A percentile compares a stretch with the other conserved stretches of the same genome.
Conservation (phyloP, 331 rosid species). For the Acacia pycnantha region DNA sequence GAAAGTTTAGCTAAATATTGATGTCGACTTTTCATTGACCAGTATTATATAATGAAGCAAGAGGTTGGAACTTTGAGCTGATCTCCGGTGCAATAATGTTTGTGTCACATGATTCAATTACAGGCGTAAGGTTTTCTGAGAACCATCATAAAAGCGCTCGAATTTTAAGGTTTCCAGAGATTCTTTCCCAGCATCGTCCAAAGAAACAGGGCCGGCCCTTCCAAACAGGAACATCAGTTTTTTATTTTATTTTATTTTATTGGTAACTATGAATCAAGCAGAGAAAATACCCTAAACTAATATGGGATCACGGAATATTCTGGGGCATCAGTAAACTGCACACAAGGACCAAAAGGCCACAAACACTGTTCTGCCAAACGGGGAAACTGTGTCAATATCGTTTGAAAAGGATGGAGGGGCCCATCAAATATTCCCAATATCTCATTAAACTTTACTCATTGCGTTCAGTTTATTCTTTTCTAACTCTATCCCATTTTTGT, state of each 20-base stretch:
- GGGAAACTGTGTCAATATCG: background rate
- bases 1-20: background rate
- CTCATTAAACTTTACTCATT: background rate
- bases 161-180: background rate
- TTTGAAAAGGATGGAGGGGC: background rate
- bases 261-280: background rate
- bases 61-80: background rate
- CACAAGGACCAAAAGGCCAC: background rate
- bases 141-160: background rate
- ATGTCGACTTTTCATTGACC: background rate
- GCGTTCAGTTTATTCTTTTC: background rate
- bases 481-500: background rate
- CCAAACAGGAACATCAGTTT: background rate
- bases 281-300: too few species aligned
- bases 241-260: background rate
- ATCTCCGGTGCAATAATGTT: background rate
- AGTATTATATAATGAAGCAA: background rate
- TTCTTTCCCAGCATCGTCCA: background rate
- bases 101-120: too few species aligned
- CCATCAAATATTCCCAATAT: background rate
- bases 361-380: background rate
- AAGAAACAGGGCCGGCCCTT: background rate
- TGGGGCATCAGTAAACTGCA: background rate
- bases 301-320: background rate
- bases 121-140: background rate